Conservation (phyloP, 164 flowering plant species). For the Sedum album region DNA sequence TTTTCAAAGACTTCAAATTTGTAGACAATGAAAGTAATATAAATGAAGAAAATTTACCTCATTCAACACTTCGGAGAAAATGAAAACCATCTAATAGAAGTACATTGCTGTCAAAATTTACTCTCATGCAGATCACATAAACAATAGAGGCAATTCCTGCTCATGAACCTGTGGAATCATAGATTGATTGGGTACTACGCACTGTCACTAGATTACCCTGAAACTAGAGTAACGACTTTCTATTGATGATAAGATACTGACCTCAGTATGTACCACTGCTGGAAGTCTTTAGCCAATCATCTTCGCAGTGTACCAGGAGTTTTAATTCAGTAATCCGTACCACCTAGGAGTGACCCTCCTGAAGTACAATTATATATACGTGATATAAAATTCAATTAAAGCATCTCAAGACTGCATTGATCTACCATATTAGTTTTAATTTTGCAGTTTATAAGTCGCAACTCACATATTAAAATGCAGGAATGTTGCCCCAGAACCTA, state of each 20-base stretch:
- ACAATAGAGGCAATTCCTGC: neutral
- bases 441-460: neutral
- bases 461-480: neutral
- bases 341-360: neutral
- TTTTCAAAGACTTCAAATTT: neutral
- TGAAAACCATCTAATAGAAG: neutral
- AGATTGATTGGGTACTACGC: neutral
- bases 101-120: neutral
- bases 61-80: neutral
- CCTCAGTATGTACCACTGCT: neutral
- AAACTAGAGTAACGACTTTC: no score
- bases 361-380: neutral
- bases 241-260: neutral
- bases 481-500: neutral
- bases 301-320: neutral
- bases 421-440: neutral
- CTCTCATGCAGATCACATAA: neutral
- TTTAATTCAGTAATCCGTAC: neutral
- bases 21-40: neutral
- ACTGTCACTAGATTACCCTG: neutral
- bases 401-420: neutral
- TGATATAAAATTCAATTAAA: neutral
- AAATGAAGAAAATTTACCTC: neutral
- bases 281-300: neutral
- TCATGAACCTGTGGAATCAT: neutral